A percentile compares a stretch with the other conserved stretches of the same genome.
These are phyloP conservation scores for Tolypocladium endophyticum DNA, from an alignment of 2,329 filamentous ascomycete species.

Conservation along the genomic window DNA sequence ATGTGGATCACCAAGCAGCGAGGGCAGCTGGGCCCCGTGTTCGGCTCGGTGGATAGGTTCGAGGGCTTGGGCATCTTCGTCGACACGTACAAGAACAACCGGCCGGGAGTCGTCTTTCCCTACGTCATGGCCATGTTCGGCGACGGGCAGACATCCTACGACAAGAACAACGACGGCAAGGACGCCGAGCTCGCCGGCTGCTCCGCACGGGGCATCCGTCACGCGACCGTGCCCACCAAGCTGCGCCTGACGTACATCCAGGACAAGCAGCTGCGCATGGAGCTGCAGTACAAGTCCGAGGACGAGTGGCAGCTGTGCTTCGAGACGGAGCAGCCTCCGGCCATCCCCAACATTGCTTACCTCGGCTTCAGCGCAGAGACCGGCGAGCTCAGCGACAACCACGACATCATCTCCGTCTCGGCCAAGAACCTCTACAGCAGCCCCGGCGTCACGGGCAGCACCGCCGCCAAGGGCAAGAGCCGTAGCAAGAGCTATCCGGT, in stretches of 20 bases:
- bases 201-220: constrained; percentile 84
- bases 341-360: constrained; percentile 68
- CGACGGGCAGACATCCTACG: constrained; percentile 79
- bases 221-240: constrained; percentile 70
- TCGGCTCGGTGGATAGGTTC: constrained; percentile 79
- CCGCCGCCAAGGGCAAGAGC: constrained; percentile 24
- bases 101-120: constrained; percentile 88
- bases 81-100: constrained; percentile 99
- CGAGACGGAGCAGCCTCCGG: constrained; percentile 56
- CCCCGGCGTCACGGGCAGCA: constrained; percentile 25
- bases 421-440: constrained; percentile 79
- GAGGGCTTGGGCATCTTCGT: constrained; percentile 93
- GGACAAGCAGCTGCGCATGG: constrained; percentile 81
- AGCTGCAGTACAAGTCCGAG: constrained; percentile 88
- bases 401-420: constrained; percentile 83
- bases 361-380: constrained; percentile 80
- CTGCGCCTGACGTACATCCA: constrained; percentile 90
- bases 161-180: constrained; percentile 92
- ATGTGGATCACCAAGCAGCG: constrained; percentile 97
- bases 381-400: constrained; percentile 92
- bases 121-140: constrained; percentile 98
- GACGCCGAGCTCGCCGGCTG: constrained; percentile 86
- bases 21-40: constrained; percentile 69
- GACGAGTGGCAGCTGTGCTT: constrained; percentile 88
- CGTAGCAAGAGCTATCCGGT: constrained; percentile 18